Evolutionary conservation across 2,329 filamentous ascomycete genomes (phyloP), one percentile per base, ranked within the genome.

Genomic region (Cyphellophora attinorum): DNA sequence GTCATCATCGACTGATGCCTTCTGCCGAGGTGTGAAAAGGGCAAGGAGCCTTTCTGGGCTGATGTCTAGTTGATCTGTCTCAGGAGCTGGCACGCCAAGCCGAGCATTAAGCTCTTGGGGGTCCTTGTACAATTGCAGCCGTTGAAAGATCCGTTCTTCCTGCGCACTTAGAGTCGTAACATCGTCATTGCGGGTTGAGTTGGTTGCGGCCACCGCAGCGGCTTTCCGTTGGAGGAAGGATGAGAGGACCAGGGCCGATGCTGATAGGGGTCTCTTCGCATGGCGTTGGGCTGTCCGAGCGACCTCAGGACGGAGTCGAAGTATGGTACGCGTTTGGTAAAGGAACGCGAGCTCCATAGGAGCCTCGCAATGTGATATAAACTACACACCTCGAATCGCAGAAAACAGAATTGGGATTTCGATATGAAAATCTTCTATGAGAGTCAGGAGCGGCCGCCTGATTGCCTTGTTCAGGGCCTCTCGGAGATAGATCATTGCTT

Each of bases 251-350:
- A 25, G n/a, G 8, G 8, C 21, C 8, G 21, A 8, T 8, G 8
- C 8, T 25, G 21, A n/a, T 25, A 8, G 21, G 21, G 21, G n/a
- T 25, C 8, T 25, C 21, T 8, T 25, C 21, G 21, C 21, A 8
- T 25, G 21, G 21, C 21, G n/a, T 8, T 27, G 12, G 19, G 19
- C 8, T 16, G 10, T 12, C n/a, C 23, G 13, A 27, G 5, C 19
- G 32, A 27, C 15, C 27, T 4, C 16, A 8, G 21, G 21, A 8
- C 18, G 6, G 4, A 31, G 31, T 18, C 35, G 31, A 12, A 41
- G 30, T 25, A 48, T 37, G 5, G 44, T 45, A 5, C 42, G 21
- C n/a, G 44, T 47, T 18, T 47, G 37, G 27, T 48, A 47, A 5
- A 48, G 37, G 19, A 47, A 47, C 11, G 42, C 29, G 23, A 44